Base-by-base conservation (phyloP, 208 protist genomes). In the Trypanosoma scelopori region DNA sequence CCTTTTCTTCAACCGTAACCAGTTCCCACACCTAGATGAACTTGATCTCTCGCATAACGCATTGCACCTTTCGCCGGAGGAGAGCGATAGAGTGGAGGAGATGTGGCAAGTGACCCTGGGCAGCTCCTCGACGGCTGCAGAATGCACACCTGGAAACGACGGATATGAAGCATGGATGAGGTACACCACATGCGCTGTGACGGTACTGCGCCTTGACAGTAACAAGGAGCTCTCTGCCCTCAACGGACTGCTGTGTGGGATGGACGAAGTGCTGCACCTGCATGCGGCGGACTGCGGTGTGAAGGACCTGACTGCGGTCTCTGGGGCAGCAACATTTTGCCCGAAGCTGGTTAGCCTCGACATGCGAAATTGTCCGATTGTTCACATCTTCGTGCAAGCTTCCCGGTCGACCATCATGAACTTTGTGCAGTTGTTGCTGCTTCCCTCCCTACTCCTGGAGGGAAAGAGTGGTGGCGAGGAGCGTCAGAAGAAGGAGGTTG, bases 31-130 rank as follows among this genome's bases (percentile, higher is more conserved):
- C 11, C 27, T 74, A 0, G 5, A 13, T 12, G 73, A 84, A 37
- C 50, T 92, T 3, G 67, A 89, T 49, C 45, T 92, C 3, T 83
- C 82, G 6, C 75, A 93, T 66, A 95, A 95, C 64, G 64, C 68
- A 46, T 66, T 95, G 1, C 35, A 49, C 15, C 57, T 77, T 7
- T 85, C 58, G 18, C 58, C 83, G n/a, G 71, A 61, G 13, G 82
- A 86, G 42, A 87, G 77, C 49, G 80, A 91, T 43, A 50, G 57
- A 18, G 81, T 86, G 67, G 81, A 92, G 41, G 72, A 56, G 7
- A 32, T 52, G 6, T 82, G 81, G 71, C 67, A 75, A 30, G 39
- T 61, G 32, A 37, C 32, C 9, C 3, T 37, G 32, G 32, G 9
- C 3, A 11, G 32, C 32, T 37, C 32, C 25, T 27, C n/a, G 4